Evolutionary conservation across 1,284 basidiomycete genomes (phyloP), one percentile per base, ranked within the genome.

Genomic region (Puccinia hordei): DNA sequence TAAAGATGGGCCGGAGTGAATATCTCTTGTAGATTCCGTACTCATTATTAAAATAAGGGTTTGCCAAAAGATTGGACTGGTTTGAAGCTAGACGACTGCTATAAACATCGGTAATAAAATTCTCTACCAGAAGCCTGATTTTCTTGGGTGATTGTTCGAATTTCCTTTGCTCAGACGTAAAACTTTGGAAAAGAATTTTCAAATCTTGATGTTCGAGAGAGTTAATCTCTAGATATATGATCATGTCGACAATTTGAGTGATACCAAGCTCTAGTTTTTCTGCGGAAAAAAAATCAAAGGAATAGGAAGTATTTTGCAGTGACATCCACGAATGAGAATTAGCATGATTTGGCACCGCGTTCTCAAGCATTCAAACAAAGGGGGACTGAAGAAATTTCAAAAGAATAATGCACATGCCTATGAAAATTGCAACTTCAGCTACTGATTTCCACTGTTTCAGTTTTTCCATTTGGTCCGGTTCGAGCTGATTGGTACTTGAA

Each of bases 1-100:
- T 38, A n/a, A 46, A 51, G 12, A 49, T 53, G 17, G 1, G 49
- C 9, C 8, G 17, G 35, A 1, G 24, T 30, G 46, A 2, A 15
- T 33, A 72, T 19, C 17, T 35, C 15, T 72, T 72, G 46, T 51
- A 72, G 30, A 72, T 72, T 35, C 19, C 19, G 35, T 55, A 72
- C 49, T 72, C 69, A n/a, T 72, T 30, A 1, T 72, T 72, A 0
- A 53, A 15, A 38, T 72, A 72, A 1, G 33, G 13, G 49, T 72
- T 72, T n/a, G 41, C 49, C 19, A 51, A 8, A 17, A 33, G 17
- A 30, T 30, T 35, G 10, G 49, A 27, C 8, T 53, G 33, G 69
- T 51, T 53, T 51, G 69, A 55, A 53, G 30, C 49, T 22, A 51
- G 2, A 12, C 49, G 33, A 38, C 46, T 33, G 46, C 15, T 51